Conservation (phyloP, 257 asterid species). For the Ajuga chamaepitys region DNA sequence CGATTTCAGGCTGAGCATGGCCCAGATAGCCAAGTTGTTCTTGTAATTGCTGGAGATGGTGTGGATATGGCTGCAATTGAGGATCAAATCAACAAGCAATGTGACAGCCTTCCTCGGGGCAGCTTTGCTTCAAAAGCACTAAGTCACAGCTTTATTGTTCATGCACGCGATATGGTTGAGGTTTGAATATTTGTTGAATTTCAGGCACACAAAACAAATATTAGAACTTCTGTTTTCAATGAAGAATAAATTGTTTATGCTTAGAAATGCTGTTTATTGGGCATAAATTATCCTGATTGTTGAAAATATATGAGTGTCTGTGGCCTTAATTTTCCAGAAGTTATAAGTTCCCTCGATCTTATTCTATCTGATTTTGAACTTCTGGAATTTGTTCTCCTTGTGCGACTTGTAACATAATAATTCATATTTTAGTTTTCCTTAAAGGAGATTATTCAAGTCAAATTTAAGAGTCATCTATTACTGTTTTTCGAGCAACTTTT, state of each 20-base stretch:
- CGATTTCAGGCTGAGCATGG: constrained; percentile 93
- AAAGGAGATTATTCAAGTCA: background rate
- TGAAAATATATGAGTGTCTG: background rate
- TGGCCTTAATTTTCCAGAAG: background rate
- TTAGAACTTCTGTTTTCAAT: background rate
- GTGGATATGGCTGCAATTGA: constrained; percentile 60
- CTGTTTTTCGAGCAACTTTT: background rate
- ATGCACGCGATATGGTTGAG: constrained; percentile 89
- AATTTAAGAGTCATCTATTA: background rate
- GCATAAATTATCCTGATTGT: background rate
- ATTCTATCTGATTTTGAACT: background rate
- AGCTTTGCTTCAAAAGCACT: constrained; percentile 79
- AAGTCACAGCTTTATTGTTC: constrained; percentile 77
- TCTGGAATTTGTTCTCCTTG: background rate
- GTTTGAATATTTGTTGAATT: constrained; percentile 32
- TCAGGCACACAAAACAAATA: background rate
- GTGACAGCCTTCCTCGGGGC: constrained; percentile 84
- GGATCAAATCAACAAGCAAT: constrained; percentile 71
- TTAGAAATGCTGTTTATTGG: background rate
- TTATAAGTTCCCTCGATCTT: background rate
- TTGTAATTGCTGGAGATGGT: constrained; percentile 82
- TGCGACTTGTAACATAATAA: background rate
- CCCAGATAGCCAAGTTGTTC: constrained; percentile 98
- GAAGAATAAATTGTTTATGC: background rate
- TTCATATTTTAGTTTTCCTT: background rate